Conservation (phyloP, 2,329 filamentous ascomycete species). For the Colletotrichum abscissum region DNA sequence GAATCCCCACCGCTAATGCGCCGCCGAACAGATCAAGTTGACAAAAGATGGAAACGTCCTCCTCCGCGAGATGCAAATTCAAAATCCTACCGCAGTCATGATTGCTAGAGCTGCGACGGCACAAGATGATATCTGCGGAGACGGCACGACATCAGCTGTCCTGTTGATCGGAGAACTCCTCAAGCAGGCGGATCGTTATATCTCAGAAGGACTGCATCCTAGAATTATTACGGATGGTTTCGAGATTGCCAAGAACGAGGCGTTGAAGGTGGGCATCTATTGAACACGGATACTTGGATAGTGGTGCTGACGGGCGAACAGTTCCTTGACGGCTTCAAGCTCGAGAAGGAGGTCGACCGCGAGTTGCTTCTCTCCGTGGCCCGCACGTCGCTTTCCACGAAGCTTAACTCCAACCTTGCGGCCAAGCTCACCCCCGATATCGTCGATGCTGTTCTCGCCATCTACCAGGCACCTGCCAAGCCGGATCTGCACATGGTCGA, state of each 20-base stretch:
- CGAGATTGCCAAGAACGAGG: constrained; percentile 93
- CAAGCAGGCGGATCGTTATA: constrained; percentile 97
- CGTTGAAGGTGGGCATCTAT: constrained; percentile 75
- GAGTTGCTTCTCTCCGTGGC: constrained; percentile 95
- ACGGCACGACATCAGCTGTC: constrained; percentile 97
- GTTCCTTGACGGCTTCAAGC: constrained; percentile 96
- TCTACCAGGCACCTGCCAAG: constrained; percentile 89
- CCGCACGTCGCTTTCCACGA: constrained; percentile 93
- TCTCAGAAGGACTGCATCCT: constrained; percentile 95
- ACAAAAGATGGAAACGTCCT: constrained; percentile 98
- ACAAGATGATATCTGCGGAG: constrained; percentile 97
- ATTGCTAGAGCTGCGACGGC: constrained; percentile 88
- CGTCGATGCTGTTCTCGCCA: constrained; percentile 94
- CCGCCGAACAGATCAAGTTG: constrained; percentile 82
- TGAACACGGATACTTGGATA: neutral
- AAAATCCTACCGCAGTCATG: constrained; percentile 96
- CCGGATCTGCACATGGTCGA: constrained; percentile 99
- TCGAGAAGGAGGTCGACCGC: constrained; percentile 87
- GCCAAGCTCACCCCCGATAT: constrained; percentile 94
- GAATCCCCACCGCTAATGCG: constrained; percentile 23
- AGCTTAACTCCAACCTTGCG: constrained; percentile 89
- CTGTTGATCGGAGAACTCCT: constrained; percentile 94
- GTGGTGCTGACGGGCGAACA: constrained; percentile 47
- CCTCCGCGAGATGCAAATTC: constrained; percentile 87
- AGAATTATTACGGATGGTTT: constrained; percentile 97